Conservation (phyloP, 306 rosid species). For the Citrullus amarus region DNA sequence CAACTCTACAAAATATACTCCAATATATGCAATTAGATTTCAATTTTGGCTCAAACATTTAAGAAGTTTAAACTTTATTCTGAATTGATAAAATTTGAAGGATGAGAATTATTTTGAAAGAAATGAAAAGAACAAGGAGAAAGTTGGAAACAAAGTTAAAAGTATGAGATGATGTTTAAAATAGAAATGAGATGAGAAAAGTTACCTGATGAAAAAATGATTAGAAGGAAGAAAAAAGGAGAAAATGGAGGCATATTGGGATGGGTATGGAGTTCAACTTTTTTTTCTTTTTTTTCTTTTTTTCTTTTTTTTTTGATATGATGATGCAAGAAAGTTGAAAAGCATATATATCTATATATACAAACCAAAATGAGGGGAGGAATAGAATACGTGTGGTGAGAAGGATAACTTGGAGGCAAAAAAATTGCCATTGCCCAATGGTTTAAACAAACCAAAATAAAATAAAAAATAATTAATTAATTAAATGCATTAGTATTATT, state of each 20-base stretch:
- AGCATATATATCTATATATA: constrained; percentile 3
- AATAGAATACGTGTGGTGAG: constrained; percentile 41
- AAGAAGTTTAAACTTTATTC: too few relatives aligned
- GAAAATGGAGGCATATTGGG: constrained; percentile 3
- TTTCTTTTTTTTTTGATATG: not conserved
- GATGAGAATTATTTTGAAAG: too few relatives aligned
- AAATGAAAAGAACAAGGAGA: too few relatives aligned
- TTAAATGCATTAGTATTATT: not conserved
- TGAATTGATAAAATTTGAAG: too few relatives aligned
- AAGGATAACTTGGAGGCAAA: constrained; percentile 21
- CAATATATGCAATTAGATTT: too few relatives aligned
- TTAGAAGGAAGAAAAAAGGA: constrained; percentile 19
- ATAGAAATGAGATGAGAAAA: not conserved
- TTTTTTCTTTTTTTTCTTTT: too few relatives aligned
- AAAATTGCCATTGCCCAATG: constrained; percentile 8
- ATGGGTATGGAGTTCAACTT: too few relatives aligned
- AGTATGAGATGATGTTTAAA: too few relatives aligned
- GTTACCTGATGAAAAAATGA: constrained; percentile 46
- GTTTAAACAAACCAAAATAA: not conserved
- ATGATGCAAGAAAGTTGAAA: constrained; percentile 3
- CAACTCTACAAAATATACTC: too few relatives aligned
- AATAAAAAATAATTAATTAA: too few relatives aligned
- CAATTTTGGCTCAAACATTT: too few relatives aligned
- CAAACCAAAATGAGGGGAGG: constrained; percentile 17
- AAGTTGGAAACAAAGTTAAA: too few relatives aligned